Conservation (phyloP, 768 basidiomycete species). For the Hortiboletus campestris region DNA sequence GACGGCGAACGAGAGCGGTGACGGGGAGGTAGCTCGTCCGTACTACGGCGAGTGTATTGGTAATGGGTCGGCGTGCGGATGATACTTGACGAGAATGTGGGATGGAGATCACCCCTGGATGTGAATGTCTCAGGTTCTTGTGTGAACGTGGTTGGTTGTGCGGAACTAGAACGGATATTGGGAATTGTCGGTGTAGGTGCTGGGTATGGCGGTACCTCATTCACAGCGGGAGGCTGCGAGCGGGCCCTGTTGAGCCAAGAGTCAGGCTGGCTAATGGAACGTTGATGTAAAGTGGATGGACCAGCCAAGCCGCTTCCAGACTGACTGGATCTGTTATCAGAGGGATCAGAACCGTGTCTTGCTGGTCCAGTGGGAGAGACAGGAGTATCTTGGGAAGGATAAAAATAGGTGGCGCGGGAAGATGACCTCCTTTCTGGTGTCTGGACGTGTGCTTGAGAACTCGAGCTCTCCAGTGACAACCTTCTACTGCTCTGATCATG, state of each 20-base stretch:
- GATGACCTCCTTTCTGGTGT: slow-evolving; percentile 24
- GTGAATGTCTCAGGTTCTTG: slow-evolving; percentile 48
- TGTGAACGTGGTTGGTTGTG: slow-evolving; percentile 14
- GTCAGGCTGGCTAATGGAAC: slow-evolving; percentile 12
- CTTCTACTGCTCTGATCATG: slow-evolving; percentile 17
- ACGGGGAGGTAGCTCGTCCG: slow-evolving; percentile 20
- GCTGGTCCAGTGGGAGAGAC: slow-evolving; percentile 11
- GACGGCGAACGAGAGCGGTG: slow-evolving; percentile 27
- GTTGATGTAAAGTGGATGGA: slow-evolving; percentile 18
- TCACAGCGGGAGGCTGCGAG: slow-evolving; percentile 16
- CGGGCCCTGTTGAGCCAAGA: slow-evolving; percentile 22
- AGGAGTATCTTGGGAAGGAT: slow-evolving; percentile 18
- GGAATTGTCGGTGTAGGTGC: slow-evolving; percentile 25
- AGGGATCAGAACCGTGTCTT: slow-evolving; percentile 28
- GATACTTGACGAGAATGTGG: slow-evolving; percentile 69
- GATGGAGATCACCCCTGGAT: slow-evolving; percentile 49
- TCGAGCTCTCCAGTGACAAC: slow-evolving; percentile 11
- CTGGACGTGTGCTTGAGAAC: slow-evolving; percentile 16
- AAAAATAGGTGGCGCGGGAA: slow-evolving; percentile 15
- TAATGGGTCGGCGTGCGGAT: slow-evolving; percentile 71
- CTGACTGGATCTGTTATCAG: slow-evolving; percentile 11
- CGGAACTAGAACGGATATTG: slow-evolving; percentile 11
- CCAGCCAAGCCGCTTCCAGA: slow-evolving; percentile 7
- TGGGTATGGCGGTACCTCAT: slow-evolving; percentile 27
- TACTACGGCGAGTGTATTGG: slow-evolving; percentile 24